Evolutionary conservation across 371 early-diverging fungal species (phyloP).

Genomic region (Entomophthora muscae): DNA sequence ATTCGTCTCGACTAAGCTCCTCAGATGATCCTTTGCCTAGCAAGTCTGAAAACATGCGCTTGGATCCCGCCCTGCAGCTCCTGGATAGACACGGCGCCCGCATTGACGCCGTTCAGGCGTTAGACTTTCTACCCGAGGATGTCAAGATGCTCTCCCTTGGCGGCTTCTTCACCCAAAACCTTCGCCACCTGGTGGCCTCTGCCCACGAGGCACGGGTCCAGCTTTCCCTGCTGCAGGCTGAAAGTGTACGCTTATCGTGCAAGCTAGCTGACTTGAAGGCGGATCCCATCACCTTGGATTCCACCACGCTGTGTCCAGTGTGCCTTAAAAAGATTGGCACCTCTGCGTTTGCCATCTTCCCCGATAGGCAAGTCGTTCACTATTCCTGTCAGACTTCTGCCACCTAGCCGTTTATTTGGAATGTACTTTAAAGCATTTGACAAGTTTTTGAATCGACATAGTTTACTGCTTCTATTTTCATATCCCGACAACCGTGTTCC

Average conservation of each 20-base stretch:
- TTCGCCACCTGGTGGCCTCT: neutral
- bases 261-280: neutral
- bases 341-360: conserved; percentile 58
- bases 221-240: neutral
- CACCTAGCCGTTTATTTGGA: neutral
- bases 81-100: neutral
- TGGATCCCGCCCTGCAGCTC: neutral
- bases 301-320: conserved; percentile 60
- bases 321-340: conserved; percentile 66
- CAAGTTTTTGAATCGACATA: too few relatives aligned
- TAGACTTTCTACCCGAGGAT: neutral
- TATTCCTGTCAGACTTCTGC: conserved; percentile 40
- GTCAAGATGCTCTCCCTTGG: neutral
- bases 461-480: too few relatives aligned
- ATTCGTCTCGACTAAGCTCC: neutral
- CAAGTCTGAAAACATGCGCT: too few relatives aligned
- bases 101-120: neutral
- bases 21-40: neutral
- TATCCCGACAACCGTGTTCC: too few relatives aligned
- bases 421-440: too few relatives aligned
- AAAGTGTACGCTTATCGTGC: neutral
- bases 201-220: neutral
- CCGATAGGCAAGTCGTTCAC: conserved; percentile 54
- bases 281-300: conserved; percentile 25
- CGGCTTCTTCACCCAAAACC: neutral